phyloP scores from a whole-genome alignment of 2,329 filamentous ascomycete genomes.

The Lachnellula arida region DNA sequence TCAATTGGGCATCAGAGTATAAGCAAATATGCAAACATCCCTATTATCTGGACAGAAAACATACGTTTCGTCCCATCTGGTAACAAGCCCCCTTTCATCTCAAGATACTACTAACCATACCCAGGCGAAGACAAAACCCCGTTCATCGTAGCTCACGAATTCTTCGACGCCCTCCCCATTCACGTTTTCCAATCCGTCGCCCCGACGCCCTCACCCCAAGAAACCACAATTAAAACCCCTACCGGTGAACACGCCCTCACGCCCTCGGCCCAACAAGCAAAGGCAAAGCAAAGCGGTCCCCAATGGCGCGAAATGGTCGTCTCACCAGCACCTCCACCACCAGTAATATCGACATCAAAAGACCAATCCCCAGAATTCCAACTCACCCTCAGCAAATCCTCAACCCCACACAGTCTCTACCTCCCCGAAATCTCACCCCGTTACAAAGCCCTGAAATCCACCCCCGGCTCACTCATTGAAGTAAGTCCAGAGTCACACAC shows the following conservation, averaged over 20 bases:
- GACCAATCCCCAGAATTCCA: conserved; percentile 75
- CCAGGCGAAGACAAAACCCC: conserved; percentile 66
- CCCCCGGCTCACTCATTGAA: conserved; percentile 71
- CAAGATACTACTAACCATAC: neutral
- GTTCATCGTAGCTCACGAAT: conserved; percentile 95
- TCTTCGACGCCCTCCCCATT: conserved; percentile 96
- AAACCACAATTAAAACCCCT: conserved; percentile 36
- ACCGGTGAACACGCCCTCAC: conserved; percentile 39
- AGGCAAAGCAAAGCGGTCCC: conserved; percentile 34
- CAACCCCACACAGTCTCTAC: conserved; percentile 79
- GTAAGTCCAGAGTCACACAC: conserved; percentile 82
- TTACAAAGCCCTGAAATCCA: conserved; percentile 68
- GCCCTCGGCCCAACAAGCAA: conserved; percentile 20
- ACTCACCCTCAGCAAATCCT: conserved; percentile 67
- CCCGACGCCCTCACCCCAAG: conserved; percentile 34
- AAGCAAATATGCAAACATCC: conserved; percentile 68
- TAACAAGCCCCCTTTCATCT: conserved; percentile 5
- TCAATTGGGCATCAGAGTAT: conserved; percentile 69
- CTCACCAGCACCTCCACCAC: conserved; percentile 58
- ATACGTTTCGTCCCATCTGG: conserved; percentile 25
- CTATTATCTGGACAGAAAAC: conserved; percentile 85
- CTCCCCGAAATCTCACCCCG: conserved; percentile 77
- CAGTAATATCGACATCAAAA: conserved; percentile 40
- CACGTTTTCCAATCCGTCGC: conserved; percentile 83
- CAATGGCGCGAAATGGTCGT: conserved; percentile 85